Base-by-base conservation (phyloP, 495 filamentous ascomycete genomes). In the Rostrohypoxylon terebratum region DNA sequence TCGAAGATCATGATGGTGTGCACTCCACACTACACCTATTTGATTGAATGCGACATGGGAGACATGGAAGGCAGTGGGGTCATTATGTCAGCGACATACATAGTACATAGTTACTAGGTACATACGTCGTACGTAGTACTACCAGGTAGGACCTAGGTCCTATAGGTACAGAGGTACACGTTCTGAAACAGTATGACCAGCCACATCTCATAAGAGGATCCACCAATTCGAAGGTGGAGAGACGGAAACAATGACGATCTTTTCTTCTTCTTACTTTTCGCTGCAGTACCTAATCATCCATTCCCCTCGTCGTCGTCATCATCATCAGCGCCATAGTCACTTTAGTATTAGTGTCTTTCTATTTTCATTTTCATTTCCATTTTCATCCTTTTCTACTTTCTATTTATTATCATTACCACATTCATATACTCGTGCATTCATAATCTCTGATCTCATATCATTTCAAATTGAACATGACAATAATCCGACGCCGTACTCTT, bases 31-130 rank as follows among this genome's bases (percentile, higher is more conserved):
- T 21, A 47, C 40, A 48, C 40, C 47, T 45, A 33, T 63, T 18
- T 45, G 0, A 28, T 1, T 28, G 1, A 4, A 28, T 28, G 28
- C 28, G 28, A 28, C 28, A 4, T n/a, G n/a, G n/a, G n/a, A n/a
- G n/a, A n/a, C n/a, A n/a, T n/a, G n/a, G n/a, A n/a, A n/a, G 28
- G 28, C 14, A 5, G 1, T 61, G 31, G 31, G 25, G 9, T 42
- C 20, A 55, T 66, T 59, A 66, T 59, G 63, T 66, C 55, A 59
- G 64, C 60, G 9, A 38, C 33, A 16, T 66, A 47, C 8, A 40
- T 13, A 45, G n/a, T n/a, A n/a, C n/a, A n/a, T n/a, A n/a, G n/a
- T n/a, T n/a, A n/a, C n/a, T 1, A 23, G 51, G 45, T 48, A 48
- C 45, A 1, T 48, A 48, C n/a, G n/a, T n/a, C n/a, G n/a, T n/a